These are phyloP conservation scores for Telopea speciosissima DNA, from an alignment of 177 flowering plant genomes.

Conservation along the genomic window DNA sequence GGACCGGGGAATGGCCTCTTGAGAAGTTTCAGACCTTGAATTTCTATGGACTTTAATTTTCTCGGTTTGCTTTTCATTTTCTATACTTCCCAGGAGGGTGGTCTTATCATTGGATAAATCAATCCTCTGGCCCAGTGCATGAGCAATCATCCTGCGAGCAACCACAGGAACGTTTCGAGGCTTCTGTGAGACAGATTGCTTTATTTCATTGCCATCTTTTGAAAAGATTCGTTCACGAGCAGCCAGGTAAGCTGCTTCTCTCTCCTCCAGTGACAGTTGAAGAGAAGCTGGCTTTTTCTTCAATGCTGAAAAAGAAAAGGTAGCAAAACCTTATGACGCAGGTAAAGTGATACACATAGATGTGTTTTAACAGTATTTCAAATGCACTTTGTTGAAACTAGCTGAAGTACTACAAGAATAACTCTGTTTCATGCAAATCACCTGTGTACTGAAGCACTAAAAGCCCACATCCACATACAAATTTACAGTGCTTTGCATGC, in stretches of 20 bases:
- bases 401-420: not conserved
- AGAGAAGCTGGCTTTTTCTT: conserved; percentile 16
- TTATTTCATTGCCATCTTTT: conserved; percentile 27
- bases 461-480: not conserved
- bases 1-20: conserved; percentile 9
- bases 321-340: not conserved
- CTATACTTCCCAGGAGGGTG: conserved; percentile 5
- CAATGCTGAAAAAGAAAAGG: conserved; percentile 28
- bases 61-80: conserved; percentile 4
- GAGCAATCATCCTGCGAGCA: conserved; percentile 90
- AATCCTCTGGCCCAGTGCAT: conserved; percentile 70
- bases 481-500: not conserved
- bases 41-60: conserved; percentile 10
- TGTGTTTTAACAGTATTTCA: not conserved
- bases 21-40: conserved; percentile 8
- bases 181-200: conserved; percentile 38
- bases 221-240: conserved; percentile 81
- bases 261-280: conserved; percentile 47
- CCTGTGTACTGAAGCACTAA: not conserved
- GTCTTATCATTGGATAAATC: conserved; percentile 16
- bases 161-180: conserved; percentile 67
- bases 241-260: conserved; percentile 80
- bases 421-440: not conserved
- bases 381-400: not conserved
- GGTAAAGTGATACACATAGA: not conserved